Percentiles rank a stretch among this genome's conserved stretches.
phyloP scores from a whole-genome alignment of 768 basidiomycete genomes.

The Mycena latifolia region DNA sequence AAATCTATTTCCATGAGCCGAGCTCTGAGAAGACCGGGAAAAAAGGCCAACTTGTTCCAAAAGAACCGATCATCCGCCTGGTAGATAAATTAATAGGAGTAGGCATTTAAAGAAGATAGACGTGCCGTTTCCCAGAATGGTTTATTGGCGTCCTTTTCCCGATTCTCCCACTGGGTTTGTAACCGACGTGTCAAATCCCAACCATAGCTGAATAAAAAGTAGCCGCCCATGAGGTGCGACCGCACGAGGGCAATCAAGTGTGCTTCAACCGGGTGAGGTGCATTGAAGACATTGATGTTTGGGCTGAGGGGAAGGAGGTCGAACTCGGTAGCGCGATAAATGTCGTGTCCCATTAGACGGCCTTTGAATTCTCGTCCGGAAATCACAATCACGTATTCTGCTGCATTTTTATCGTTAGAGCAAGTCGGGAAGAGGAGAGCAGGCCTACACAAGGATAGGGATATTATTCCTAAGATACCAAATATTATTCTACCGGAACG shows the following conservation, averaged over 20 bases:
- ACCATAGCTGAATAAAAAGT: conserved; percentile 90
- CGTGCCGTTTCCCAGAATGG: conserved; percentile 85
- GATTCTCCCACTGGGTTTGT: conserved; percentile 81
- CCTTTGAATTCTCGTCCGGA: conserved; percentile 86
- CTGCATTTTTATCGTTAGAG: conserved; percentile 53
- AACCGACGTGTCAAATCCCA: conserved; percentile 92
- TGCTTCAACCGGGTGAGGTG: conserved; percentile 88
- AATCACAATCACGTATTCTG: conserved; percentile 93
- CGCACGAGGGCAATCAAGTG: conserved; percentile 90
- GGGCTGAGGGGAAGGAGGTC: conserved; percentile 90
- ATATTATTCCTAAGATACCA: conserved; percentile 82
- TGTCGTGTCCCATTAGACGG: conserved; percentile 84
- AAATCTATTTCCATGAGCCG: conserved; percentile 69
- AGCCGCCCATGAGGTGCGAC: conserved; percentile 83
- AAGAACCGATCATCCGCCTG: conserved; percentile 97
- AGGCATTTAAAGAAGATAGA: conserved; percentile 27
- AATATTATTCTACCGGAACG: conserved; percentile 76
- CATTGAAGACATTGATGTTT: conserved; percentile 71
- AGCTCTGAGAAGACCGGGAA: conserved; percentile 63
- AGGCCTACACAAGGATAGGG: conserved; percentile 78
- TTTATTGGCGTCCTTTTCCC: conserved; percentile 62
- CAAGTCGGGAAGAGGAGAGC: background rate
- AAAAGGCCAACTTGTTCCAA: conserved; percentile 84
- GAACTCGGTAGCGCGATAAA: conserved; percentile 93
- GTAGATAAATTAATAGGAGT: background rate